Conservation (phyloP, 805 yeast species). For the Teunomyces panamensis region DNA sequence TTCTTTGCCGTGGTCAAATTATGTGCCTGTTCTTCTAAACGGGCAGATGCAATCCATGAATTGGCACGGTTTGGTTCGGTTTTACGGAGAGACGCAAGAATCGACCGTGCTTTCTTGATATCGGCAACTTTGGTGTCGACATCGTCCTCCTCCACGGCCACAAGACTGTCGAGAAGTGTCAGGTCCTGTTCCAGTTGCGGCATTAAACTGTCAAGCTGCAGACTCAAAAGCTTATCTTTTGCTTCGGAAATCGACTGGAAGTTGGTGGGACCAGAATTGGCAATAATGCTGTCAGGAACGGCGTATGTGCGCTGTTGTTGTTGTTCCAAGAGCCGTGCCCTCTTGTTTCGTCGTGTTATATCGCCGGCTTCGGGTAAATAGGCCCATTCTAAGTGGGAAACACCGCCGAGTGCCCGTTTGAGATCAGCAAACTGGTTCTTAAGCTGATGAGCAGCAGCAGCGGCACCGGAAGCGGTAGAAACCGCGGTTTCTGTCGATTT, state of each 20-base stretch:
- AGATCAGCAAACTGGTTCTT: slow-evolving; percentile 43
- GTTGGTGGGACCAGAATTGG: slow-evolving; percentile 35
- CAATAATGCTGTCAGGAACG: slow-evolving; percentile 69
- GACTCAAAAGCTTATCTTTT: slow-evolving; percentile 55
- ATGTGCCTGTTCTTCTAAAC: slow-evolving; percentile 66
- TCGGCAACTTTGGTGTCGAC: slow-evolving; percentile 47
- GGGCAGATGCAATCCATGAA: slow-evolving; percentile 85
- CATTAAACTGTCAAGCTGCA: slow-evolving; percentile 45
- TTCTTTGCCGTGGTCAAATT: slow-evolving; percentile 55
- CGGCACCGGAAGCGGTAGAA: slow-evolving; percentile 10
- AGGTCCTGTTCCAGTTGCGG: slow-evolving; percentile 24
- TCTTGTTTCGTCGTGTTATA: slow-evolving; percentile 73
- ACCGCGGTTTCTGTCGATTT: slow-evolving; percentile 21
- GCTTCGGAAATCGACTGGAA: slow-evolving; percentile 60
- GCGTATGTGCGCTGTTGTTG: slow-evolving; percentile 71
- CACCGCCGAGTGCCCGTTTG: slow-evolving; percentile 56
- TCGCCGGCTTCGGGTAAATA: slow-evolving; percentile 86
- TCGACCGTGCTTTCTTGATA: slow-evolving; percentile 51
- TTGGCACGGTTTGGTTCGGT: slow-evolving; percentile 70
- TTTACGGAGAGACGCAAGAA: slow-evolving; percentile 66
- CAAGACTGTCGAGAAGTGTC: slow-evolving; percentile 26
- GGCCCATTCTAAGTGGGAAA: slow-evolving; percentile 75
- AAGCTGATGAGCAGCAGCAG: slow-evolving; percentile 3
- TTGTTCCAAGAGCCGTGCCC: slow-evolving; percentile 62
- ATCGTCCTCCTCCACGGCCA: slow-evolving; percentile 3